phyloP scores from a whole-genome alignment of 2,329 filamentous ascomycete genomes.

The Exophiala bonariae region DNA sequence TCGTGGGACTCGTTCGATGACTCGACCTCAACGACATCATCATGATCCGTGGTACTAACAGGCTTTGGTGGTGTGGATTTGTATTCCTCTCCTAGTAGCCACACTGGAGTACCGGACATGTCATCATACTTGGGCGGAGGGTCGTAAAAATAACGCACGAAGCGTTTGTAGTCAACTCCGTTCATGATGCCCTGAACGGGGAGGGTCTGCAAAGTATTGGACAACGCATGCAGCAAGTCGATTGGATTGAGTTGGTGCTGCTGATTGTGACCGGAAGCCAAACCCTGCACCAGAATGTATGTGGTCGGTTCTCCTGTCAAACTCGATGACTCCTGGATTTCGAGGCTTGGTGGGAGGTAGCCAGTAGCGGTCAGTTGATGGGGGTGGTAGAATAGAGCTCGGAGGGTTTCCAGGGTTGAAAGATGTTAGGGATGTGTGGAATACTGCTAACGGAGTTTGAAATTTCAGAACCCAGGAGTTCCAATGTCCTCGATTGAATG shows the following conservation, averaged over 20 bases:
- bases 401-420: constrained; percentile 19
- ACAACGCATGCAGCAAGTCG: constrained; percentile 23
- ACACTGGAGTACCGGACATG: constrained; percentile 67
- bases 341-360: constrained; percentile 1
- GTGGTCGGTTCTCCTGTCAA: constrained; percentile 2
- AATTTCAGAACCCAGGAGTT: no score
- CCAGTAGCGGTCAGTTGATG: constrained; percentile 9
- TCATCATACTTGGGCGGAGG: constrained; percentile 81
- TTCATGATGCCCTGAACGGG: constrained; percentile 49
- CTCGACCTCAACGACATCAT: constrained; percentile 31
- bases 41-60: constrained; percentile 28
- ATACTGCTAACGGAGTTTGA: background rate
- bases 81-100: constrained; percentile 74
- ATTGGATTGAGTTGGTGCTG: constrained; percentile 9
- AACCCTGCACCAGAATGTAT: background rate
- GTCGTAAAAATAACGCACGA: constrained; percentile 92
- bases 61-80: constrained; percentile 31
- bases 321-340: constrained; percentile 3
- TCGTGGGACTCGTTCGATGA: constrained; percentile 29
- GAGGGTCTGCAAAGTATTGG: constrained; percentile 18
- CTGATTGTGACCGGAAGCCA: background rate
- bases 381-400: constrained; percentile 20
- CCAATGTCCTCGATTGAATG: background rate
- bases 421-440: background rate
- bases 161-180: constrained; percentile 74